A percentile compares a stretch with the other conserved stretches of the same genome.
These are phyloP conservation scores for Neonectria hederae DNA, from an alignment of 2,329 filamentous ascomycete genomes.

Conservation along the genomic window DNA sequence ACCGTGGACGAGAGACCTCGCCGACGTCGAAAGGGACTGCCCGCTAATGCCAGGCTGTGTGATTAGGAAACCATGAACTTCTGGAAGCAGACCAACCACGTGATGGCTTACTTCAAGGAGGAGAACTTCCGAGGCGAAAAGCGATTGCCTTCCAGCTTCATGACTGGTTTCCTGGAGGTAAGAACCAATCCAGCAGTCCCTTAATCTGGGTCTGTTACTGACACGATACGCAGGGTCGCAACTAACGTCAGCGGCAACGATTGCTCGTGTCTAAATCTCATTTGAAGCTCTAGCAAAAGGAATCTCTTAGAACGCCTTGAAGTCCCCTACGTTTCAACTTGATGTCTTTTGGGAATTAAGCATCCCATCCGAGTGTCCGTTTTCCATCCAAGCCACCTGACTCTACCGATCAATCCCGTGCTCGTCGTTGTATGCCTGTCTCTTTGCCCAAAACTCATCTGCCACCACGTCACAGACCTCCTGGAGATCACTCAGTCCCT, in stretches of 20 bases:
- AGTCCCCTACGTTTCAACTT: constrained; percentile 40
- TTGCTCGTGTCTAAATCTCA: constrained; percentile 49
- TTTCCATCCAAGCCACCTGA: neutral
- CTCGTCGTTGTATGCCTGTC: constrained; percentile 48
- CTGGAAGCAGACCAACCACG: constrained; percentile 96
- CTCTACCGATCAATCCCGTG: constrained; percentile 47
- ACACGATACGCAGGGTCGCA: constrained; percentile 59
- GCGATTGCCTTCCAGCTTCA: constrained; percentile 87
- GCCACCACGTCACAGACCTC: constrained; percentile 92
- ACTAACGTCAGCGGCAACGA: constrained; percentile 53
- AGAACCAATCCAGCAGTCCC: constrained; percentile 43
- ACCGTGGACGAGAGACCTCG: constrained; percentile 71
- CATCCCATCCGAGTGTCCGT: constrained; percentile 14
- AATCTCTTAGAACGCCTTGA: constrained; percentile 47
- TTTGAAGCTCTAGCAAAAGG: constrained; percentile 42
- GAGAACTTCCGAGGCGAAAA: constrained; percentile 81
- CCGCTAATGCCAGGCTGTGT: constrained; percentile 26
- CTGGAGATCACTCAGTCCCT: constrained; percentile 88
- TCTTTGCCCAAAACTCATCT: constrained; percentile 82
- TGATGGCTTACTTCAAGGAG: constrained; percentile 95
- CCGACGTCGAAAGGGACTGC: constrained; percentile 5
- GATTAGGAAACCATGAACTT: constrained; percentile 95
- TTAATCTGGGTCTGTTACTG: constrained; percentile 19
- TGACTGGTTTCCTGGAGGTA: constrained; percentile 95
- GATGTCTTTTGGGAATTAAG: constrained; percentile 28